Evolutionary conservation across 1,284 basidiomycete species (phyloP), one percentile per base, ranked within the genome.

Genomic region (Ceratorhiza oryzae-sativae): DNA sequence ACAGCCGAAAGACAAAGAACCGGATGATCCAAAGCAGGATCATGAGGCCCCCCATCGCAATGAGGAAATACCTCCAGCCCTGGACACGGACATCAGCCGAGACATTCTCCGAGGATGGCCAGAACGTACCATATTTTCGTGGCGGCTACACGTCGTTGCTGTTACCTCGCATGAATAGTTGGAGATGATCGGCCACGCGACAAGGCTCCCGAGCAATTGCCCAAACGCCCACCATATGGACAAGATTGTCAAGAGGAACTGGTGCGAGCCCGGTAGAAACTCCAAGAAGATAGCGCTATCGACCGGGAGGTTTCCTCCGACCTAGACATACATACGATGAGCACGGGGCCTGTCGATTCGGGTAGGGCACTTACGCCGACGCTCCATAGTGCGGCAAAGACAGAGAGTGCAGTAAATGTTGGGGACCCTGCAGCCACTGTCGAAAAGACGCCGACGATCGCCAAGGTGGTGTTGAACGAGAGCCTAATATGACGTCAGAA

Each of bases 281-380:
- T 88, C 87, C 13, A 93, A 83, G 77, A 92, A 91, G 61, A 93
- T 88, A 0, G 90, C 88, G 15, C 90, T 90, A 78, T 94, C 92
- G 5, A 94, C 90, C 0, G 92, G 88, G 55, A 90, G 78, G 76
- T 91, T 91, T n/a, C 88, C 88, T 42, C 86, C 92, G 1, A 88
- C 90, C 79, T 71, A 79, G 13, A 27, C 12, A 12, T 9, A 20
- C 76, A 34, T 77, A 78, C n/a, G 20, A 78, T 76, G 8, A 80
- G 72, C 53, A 78, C 75, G 63, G 78, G 81, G 13, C 73, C 80
- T 81, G 75, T 76, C 76, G 13, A 77, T 76, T 2, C 78, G 75
- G 18, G 75, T 25, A 61, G 60, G 25, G 41, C n/a, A 46, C 39
- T 32, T 20, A 72, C 72, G 1, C 89, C 88, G 4, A 89, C 79